Evolutionary conservation across 1,284 basidiomycete genomes (phyloP), one percentile per base, ranked within the genome.

Genomic region (Porogramme epimiltina): DNA sequence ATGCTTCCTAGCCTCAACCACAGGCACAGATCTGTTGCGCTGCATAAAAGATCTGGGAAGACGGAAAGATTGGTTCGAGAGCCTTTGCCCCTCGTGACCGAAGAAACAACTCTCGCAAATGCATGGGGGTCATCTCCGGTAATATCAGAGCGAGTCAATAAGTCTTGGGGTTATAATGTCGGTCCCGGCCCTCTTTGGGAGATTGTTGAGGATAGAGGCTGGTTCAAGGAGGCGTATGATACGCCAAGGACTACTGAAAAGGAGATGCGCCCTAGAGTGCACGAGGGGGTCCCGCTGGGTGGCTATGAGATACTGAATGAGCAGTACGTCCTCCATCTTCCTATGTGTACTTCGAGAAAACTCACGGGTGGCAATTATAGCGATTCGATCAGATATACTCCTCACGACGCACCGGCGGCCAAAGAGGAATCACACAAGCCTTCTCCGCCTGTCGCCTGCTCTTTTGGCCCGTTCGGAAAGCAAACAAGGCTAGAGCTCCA

Each of bases 121-220:
- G 75, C 74, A 49, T 80, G 79, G 58, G 79, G 76, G 0, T 67
- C 74, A 41, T 71, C 70, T 42, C 40, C 66, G 1, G 72, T 68
- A 34, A 66, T 81, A 15, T 69, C 72, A 3, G 75, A 76, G 26
- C 73, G 79, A 23, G 68, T 85, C 13, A 80, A 75, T 58, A 87
- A 82, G 59, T 74, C 84, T 0, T 86, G 82, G 82, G 82, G 85
- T 0, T 81, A 80, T 60, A 89, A 88, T 60, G 77, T 88, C 18
- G 87, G 88, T 1, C 67, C 79, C 8, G 91, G 90, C 0, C 88
- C 88, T 4, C 61, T 87, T 4, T 90, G 87, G 84, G 81, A 88
- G 48, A 66, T 90, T 31, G 69, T 80, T 38, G 87, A 92, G 62
- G 91, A 93, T 60, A 68, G 87, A 45, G 81, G 79, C 0, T 93